phyloP scores from a whole-genome alignment of 371 early-diverging fungal genomes.

The Circinella minor region DNA sequence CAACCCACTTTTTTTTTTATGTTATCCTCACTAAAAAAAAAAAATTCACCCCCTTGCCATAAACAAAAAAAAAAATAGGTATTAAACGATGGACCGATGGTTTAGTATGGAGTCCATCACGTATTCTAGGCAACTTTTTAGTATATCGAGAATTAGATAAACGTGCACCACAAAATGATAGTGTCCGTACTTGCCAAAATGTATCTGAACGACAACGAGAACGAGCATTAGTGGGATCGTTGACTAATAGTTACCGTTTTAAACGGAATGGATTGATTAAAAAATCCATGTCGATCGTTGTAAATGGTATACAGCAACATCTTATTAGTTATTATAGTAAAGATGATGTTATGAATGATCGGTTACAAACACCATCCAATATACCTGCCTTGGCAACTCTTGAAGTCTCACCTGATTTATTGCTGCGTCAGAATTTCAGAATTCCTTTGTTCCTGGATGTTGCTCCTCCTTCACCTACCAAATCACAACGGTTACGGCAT shows the following conservation, averaged over 20 bases:
- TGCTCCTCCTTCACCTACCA: neutral
- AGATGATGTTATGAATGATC: conserved; percentile 66
- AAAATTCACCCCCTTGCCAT: neutral
- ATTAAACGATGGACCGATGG: conserved; percentile 93
- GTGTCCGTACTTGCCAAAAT: conserved; percentile 6
- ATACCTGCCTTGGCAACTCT: conserved; percentile 51
- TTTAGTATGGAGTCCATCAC: conserved; percentile 83
- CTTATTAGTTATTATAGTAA: conserved; percentile 86
- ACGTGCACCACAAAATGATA: conserved; percentile 41
- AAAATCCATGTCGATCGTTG: conserved; percentile 81
- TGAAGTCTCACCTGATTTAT: conserved; percentile 55
- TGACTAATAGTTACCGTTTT: conserved; percentile 68
- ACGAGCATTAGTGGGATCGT: conserved; percentile 63
- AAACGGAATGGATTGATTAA: conserved; percentile 84
- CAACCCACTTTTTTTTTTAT: neutral
- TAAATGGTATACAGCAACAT: conserved; percentile 78
- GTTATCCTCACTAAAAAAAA: neutral
- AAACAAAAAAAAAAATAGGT: conserved; percentile 46
- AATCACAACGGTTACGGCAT: neutral
- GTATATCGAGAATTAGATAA: conserved; percentile 79
- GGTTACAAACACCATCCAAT: conserved; percentile 55
- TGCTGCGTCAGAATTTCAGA: conserved; percentile 61
- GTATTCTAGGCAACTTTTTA: conserved; percentile 79
- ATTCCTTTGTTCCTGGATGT: conserved; percentile 33
- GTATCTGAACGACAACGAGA: conserved; percentile 45